Evolutionary conservation across 2,329 filamentous ascomycete species (phyloP).

Genomic region (Penicillium sp.): DNA sequence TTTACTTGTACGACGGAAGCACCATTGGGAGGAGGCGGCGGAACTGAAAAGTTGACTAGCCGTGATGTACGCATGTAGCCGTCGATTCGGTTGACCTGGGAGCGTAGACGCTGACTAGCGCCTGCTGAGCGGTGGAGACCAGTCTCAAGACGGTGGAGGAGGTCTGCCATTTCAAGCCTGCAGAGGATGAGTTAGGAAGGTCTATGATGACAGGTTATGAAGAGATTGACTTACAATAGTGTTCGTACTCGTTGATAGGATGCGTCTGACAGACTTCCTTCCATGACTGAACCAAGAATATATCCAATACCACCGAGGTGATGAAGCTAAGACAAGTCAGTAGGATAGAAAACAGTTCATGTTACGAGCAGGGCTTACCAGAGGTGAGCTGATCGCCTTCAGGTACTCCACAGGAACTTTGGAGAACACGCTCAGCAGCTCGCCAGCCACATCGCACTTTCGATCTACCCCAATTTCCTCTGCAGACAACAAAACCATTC

Average conservation of each 20-base stretch:
- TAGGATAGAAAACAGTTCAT: neutral
- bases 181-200: neutral
- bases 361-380: conserved; percentile 32
- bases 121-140: conserved; percentile 49
- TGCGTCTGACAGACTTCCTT: conserved; percentile 51
- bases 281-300: conserved; percentile 57
- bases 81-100: conserved; percentile 54
- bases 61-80: conserved; percentile 47
- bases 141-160: conserved; percentile 53
- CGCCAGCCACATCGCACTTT: conserved; percentile 55
- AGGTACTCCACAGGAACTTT: conserved; percentile 54
- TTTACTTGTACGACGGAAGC: conserved; percentile 13
- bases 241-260: conserved; percentile 51
- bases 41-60: conserved; percentile 23
- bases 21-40: conserved; percentile 19
- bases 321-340: conserved; percentile 42
- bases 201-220: neutral
- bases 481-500: conserved; percentile 53
- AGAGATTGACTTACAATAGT: conserved; percentile 40
- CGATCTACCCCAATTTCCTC: conserved; percentile 48
- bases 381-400: conserved; percentile 55
- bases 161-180: conserved; percentile 51
- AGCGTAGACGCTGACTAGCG: conserved; percentile 48
- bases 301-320: conserved; percentile 58
- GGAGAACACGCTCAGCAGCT: conserved; percentile 53